Base-by-base conservation (phyloP, 495 filamentous ascomycete genomes). In the Aspergillus hancockii region DNA sequence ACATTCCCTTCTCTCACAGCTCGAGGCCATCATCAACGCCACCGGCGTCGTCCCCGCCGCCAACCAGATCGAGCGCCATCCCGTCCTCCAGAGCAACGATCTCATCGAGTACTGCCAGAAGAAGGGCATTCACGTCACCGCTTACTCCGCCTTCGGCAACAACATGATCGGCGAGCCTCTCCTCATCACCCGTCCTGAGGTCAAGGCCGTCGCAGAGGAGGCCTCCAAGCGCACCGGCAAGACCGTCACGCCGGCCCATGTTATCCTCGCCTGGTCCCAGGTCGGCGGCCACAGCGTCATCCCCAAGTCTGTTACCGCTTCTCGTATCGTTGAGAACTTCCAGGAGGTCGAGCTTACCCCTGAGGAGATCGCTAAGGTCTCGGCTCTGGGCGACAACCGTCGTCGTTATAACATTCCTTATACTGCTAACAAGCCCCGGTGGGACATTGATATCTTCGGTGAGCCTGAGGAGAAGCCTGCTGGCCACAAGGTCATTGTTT, bases 21-120 rank as follows among this genome's bases (percentile, higher is more conserved):
- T 82, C 63, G 78, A 82, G 67, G 75, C 75, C 36, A 62, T 82
- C 67, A 79, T 82, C 67, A 77, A 79, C 21, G 77, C 59, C 55
- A 78, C 77, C 53, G 76, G 75, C 28, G 75, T 80, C 45, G 72
- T 75, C 36, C 79, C 79, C 63, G 74, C 77, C 51, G 77, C 65
- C 60, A 77, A 79, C 71, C 79, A 82, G 74, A 75, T 82, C 50
- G 79, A 82, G 70, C 76, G 75, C 49, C 79, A 82, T 71, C 79
- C 78, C 32, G 67, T 78, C 22, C 73, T 81, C 49, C 75, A 77
- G 65, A 74, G 74, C 65, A 65, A 67, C 58, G 71, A 77, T 49
- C 59, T 79, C 59, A 71, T 78, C 21, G 67, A 74, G 30, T 80
- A 78, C 67, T 73, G 70, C 67, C 60, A 71, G 58, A 57, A 78